A percentile compares a stretch with the other conserved stretches of the same genome.
phyloP scores from a whole-genome alignment of 176 grass and related monocot genomes.

The barley (Hordeum vulgare) region MorexV3_pseudomolecules_assembly NC_058518.1:83462293-83462792 shows the following conservation, averaged over 20 bases:
- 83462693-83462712: neutral
- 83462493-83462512: conserved; percentile 77
- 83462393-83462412: neutral
- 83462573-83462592: neutral
- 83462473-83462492: conserved; percentile 73
- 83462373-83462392: neutral
- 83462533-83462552: neutral
- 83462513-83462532: neutral
- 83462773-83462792: conserved; percentile 57
- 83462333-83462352: conserved; percentile 49
- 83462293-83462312: conserved; percentile 76
- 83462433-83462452: conserved; percentile 80
- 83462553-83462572: neutral
- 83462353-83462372: neutral
- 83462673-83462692: neutral
- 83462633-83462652: neutral
- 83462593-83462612: neutral
- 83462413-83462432: conserved; percentile 26
- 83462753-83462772: conserved; percentile 68
- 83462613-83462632: neutral
- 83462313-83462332: conserved; percentile 74
- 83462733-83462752: conserved; percentile 69
- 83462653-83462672: neutral
- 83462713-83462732: conserved; percentile 47
- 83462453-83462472: conserved; percentile 69